Base-by-base conservation (phyloP, 2,329 filamentous ascomycete genomes). In the Fusarium torulosum region DNA sequence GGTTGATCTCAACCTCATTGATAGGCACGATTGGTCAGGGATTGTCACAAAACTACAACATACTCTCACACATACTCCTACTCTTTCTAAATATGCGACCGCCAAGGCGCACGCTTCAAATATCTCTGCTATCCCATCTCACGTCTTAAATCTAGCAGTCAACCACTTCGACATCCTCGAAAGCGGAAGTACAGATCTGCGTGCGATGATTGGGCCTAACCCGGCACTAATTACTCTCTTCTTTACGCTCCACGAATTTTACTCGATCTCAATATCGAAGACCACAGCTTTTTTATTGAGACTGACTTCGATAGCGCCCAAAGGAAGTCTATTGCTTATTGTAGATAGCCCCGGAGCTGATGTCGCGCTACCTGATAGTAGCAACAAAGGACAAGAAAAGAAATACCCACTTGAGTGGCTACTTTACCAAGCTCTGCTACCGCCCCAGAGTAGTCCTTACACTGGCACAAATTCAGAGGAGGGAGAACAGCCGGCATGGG, bases 41-140 rank as follows among this genome's bases (percentile, higher is more conserved):
- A 31, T 61, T 4, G 14, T 53, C 19, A 19, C 41, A 17, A 61
- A 60, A 53, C 41, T 61, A 37, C 41, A 46, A 31, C 7, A 46
- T 2, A 61, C 27, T 11, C 46, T 61, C 8, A 61, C 58, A 14
- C 17, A 45, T 11, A 4, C 58, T 31, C 58, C 58, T 7, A 13
- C 55, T 19, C 55, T 61, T 42, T 60, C 55, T 0, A 61, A 60
- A 60, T 61, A 60, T 7, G 58, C 58, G 0, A 61, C 40, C 15
- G 55, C 35, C 2, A 61, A 61, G 33, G 58, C 58, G 4, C 41
- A n/a, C 6, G 46, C 58, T 42, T 41, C 56, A n/a, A 61, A 61
- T 3, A 7, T 27, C 10, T n/a, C 58, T n/a, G 33, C 58, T 0
- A 46, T 61, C 19, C 55, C 55, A 19, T 17, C 58, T 5, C 19